Evolutionary conservation across 1,139 yeast genomes (phyloP), one percentile per base, ranked within the genome.

Genomic region (Zhuliangozyma blackwelliae): DNA sequence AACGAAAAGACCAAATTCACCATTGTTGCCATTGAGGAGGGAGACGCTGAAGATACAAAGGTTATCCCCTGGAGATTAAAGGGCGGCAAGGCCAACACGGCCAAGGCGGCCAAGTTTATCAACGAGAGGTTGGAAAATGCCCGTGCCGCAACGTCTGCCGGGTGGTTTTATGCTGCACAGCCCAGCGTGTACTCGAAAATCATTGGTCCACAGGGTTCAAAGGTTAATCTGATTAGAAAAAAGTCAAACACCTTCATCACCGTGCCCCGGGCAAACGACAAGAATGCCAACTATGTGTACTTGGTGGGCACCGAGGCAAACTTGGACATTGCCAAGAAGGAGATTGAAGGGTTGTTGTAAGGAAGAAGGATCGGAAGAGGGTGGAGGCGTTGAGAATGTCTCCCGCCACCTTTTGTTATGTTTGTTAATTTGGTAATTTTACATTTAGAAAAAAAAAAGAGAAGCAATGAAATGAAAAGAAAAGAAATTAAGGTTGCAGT

Each of bases 191-290:
- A 69, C 47, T 74, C 84, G 40, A 75, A 72, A 57, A 69, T 87
- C 35, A 75, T 88, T 49, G 96, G 96, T 6, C 80, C 88, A 19
- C 82, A 77, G 49, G 96, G 96, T 33, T 61, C 80, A 27, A 79
- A 75, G 47, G 72, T 87, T 51, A 79, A 75, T 51, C 66, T 66
- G 45, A 74, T 87, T 41, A 79, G 95, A 61, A 66, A 65, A 30
- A 66, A 72, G 44, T 65, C 83, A 16, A 78, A 75, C 30, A 70
- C 84, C 36, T 71, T 76, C 44, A 75, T 86, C 47, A 70, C 71
- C 37, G 77, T 85, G 39, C 95, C 95, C 46, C 77, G 78, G 61
- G 61, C 68, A 28, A 63, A 58, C 39, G 84, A 80, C 44, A 68
- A 70, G 27, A 29, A 34, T 35, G 31, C 47, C 20, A 48, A 57